Base-by-base conservation (phyloP, 2,329 filamentous ascomycete species). In the Hypoxylon sp. region DNA sequence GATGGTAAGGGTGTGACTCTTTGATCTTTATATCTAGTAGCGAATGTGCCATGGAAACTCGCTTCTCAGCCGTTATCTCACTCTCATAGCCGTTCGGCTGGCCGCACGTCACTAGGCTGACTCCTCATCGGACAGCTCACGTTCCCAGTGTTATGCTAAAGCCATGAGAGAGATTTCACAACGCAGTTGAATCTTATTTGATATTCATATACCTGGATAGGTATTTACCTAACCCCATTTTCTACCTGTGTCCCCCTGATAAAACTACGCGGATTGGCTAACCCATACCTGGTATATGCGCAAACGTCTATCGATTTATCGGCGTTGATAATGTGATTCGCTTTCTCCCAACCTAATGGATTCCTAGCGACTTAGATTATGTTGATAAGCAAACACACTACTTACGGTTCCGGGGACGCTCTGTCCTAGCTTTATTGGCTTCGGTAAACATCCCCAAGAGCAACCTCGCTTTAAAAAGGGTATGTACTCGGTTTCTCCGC, bases 371-470 rank as follows among this genome's bases (percentile, higher is more conserved):
- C 16, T 9, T 9, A 11, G 9, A 7, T 5, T 41, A 1, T 14
- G 16, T 12, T 5, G 39, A 11, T 52, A 23, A 8, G 53, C 12
- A 30, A 16, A 2, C 9, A 32, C 45, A 50, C 23, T 45, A 37
- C 54, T 61, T 12, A 68, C 14, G 16, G 64, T 67, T 5, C 67
- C 68, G 1, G 67, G 62, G 9, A 69, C 14, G 30, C 34, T 48
- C 21, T 68, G 52, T 30, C 69, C 66, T 1, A 37, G 11, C 30
- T 51, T 41, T 59, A 51, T 70, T 2, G 59, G 30, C n/a, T 57
- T 63, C 6, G 83, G 83, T 0, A 83, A 74, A 51, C 85, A 87
- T 9, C 70, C 76, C 82, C 81, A 85, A 2, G 84, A 85, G 69
- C 85, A 87, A 1, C 65, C 72, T 19, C 68, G 53, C 19, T 59